These are phyloP conservation scores for Puccinellia tenuiflora DNA, from an alignment of 176 grass and related monocot species.

Conservation along the genomic window DNA sequence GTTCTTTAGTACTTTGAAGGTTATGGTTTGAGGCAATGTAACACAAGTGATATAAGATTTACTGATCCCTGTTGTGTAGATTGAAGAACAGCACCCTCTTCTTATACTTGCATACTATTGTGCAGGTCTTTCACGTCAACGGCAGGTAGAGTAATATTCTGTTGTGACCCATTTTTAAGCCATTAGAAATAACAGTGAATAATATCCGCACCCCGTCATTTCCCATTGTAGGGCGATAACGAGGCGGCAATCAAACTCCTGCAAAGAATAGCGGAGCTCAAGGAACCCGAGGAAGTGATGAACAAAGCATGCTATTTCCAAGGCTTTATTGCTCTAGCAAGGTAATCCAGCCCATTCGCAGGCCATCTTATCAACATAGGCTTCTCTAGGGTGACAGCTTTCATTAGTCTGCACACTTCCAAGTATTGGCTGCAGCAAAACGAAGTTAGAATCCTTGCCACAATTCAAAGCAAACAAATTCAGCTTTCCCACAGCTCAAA, in stretches of 20 bases:
- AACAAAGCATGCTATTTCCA: constrained; percentile 61
- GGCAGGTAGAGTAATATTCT: constrained; percentile 44
- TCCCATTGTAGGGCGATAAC: constrained; percentile 68
- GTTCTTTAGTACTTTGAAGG: constrained; percentile 5
- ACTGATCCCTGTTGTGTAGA: constrained; percentile 37
- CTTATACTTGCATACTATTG: constrained; percentile 64
- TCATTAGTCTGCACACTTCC: background rate
- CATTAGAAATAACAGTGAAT: background rate
- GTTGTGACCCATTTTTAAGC: background rate
- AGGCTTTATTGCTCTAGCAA: constrained; percentile 54
- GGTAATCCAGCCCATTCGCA: constrained; percentile 39
- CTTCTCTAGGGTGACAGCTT: background rate
- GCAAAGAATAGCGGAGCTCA: constrained; percentile 64
- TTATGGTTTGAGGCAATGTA: constrained; percentile 16
- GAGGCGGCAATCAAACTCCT: constrained; percentile 56
- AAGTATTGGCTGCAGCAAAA: background rate
- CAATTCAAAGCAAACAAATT: no score
- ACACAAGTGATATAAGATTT: constrained; percentile 1
- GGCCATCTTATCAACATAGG: background rate
- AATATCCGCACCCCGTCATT: background rate
- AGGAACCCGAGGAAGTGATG: constrained; percentile 56
- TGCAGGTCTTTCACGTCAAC: constrained; percentile 50
- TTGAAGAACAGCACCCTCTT: constrained; percentile 72
- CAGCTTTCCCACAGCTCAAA: no score
- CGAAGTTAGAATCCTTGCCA: background rate